Base-by-base conservation (phyloP, 1,284 basidiomycete species). In the Amylostereum areolatum region DNA sequence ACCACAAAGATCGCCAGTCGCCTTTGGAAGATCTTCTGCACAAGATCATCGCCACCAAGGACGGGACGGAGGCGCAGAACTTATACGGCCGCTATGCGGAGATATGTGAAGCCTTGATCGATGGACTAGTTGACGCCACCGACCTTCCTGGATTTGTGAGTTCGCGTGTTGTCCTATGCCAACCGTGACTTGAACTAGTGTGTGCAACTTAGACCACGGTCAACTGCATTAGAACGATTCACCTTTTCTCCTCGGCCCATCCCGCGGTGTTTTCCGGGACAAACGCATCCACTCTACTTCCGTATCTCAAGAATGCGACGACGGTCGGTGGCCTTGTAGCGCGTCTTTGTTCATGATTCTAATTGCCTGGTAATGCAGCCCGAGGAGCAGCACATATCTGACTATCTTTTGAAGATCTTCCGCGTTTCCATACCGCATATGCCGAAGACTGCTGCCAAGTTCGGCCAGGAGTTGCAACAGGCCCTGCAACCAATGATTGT, bases 321-420 rank as follows among this genome's bases (percentile, higher is more conserved):
- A 83, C 81, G 12, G 89, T 92, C 59, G 57, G 76, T 62, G 18
- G 18, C 18, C 18, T 18, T 18, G 18, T 18, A 18, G 18, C 18
- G 18, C 18, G 18, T 25, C 27, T 11, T 35, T 35, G 3, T 33
- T 25, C 29, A 25, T 29, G n/a, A 24, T 18, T 27, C 39, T 32
- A 48, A 43, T 60, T 7, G 52, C 48, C 46, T 44, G 42, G 51
- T 35, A 12, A 42, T 42, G 1, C 57, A 96, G 92, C 46, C 72
- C 1, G 93, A 97, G 49, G 94, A 98, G 55, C 79, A 91, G 55
- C 70, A 77, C 0, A 85, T 85, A 2, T 85, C 85, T 1, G 92
- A 95, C 62, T 88, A 90, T 60, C 66, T 97, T 1, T 75, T 98
- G 29, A 86, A 87, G 55, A 91, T 97, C 44, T 98, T 97, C 70